Base-by-base conservation (phyloP, 768 basidiomycete genomes). In the Xerocomellus chrysenteron region DNA sequence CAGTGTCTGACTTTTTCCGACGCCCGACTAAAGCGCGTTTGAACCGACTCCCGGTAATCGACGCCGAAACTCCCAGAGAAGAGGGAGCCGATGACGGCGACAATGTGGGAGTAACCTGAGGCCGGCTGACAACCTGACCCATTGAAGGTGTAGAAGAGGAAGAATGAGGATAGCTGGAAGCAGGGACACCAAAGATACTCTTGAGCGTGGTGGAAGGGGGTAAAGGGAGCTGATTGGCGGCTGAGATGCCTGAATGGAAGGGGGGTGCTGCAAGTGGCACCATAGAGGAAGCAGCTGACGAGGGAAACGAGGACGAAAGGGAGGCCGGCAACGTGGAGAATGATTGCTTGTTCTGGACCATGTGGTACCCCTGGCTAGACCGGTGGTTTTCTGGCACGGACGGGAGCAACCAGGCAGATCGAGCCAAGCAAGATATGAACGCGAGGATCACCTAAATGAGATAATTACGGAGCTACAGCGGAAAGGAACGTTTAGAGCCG, bases 251-350 rank as follows among this genome's bases (percentile, higher is more conserved):
- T 64, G 77, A 76, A 67, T 65, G 71, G 55, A 76, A 71, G 57
- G 69, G 67, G 49, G 68, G 62, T 47, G 67, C 68, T 63, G 70
- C 70, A 61, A 68, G 75, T 60, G 72, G 68, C 68, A 73, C 68
- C 73, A 75, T 75, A 64, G 75, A 73, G 54, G 76, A 69, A 58
- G 68, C 73, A 62, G 72, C 68, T 57, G 78, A 73, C 65, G 79
- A 74, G 60, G 75, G 67, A 66, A 80, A 76, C 60, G 80, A 78
- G 69, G 78, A 75, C 33, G 75, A 72, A 56, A 73, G 70, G 44
- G 77, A 76, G 67, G 72, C 71, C 51, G 69, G 65, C 56, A 79
- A 77, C 62, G 69, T 68, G 63, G 75, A 70, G 56, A 71, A 61
- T 52, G 73, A 71, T 63, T 77, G 68, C 66, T 70, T 70, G 66